Evolutionary conservation across 352 stramenopile species (phyloP).

Genomic region (Pythium diclinum): DNA sequence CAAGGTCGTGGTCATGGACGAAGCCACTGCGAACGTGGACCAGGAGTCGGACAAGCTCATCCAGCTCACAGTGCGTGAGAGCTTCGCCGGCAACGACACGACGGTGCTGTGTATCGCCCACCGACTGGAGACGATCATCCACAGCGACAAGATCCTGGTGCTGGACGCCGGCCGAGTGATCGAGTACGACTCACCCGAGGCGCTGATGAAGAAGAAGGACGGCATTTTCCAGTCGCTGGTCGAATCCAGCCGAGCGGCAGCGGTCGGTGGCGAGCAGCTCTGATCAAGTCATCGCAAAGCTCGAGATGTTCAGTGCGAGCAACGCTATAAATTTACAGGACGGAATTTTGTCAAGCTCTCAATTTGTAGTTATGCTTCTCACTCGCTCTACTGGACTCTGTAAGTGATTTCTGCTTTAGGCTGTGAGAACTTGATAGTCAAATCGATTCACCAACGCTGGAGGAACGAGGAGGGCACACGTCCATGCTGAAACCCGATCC

Average conservation of each 20-base stretch:
- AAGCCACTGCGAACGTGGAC: conserved; percentile 83
- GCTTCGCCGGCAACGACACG: conserved; percentile 65
- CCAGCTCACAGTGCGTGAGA: conserved; percentile 47
- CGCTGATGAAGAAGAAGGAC: conserved; percentile 66
- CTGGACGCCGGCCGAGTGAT: conserved; percentile 80
- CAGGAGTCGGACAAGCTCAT: conserved; percentile 77
- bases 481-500: too few relatives aligned
- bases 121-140: conserved; percentile 92
- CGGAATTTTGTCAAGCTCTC: too few relatives aligned
- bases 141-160: conserved; percentile 88
- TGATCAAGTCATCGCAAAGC: too few relatives aligned
- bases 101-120: conserved; percentile 94
- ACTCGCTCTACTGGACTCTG: too few relatives aligned
- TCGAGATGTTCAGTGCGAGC: too few relatives aligned
- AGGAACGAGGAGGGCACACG: too few relatives aligned
- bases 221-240: conserved; percentile 43
- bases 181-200: conserved; percentile 81
- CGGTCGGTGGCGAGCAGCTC: neutral
- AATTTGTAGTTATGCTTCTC: too few relatives aligned
- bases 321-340: too few relatives aligned
- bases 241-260: conserved; percentile 26
- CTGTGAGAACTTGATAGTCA: too few relatives aligned
- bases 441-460: too few relatives aligned
- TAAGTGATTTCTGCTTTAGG: too few relatives aligned
- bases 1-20: conserved; percentile 90